phyloP scores from a whole-genome alignment of 129 eudicot species.

The Chrysanthemum seticuspe region DNA sequence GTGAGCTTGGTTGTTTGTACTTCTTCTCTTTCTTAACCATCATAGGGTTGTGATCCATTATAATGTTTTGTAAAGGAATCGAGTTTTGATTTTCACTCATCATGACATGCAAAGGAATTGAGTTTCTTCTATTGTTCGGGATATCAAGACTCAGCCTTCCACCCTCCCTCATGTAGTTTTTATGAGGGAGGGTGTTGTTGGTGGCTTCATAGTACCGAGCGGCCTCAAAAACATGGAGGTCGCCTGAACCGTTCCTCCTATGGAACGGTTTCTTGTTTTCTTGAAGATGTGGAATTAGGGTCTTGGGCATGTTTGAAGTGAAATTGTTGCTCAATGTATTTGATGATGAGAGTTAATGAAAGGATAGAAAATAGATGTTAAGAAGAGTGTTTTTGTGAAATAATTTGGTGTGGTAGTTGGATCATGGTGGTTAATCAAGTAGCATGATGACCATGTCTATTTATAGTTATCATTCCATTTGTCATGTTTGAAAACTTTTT shows the following conservation, averaged over 20 bases:
- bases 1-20: slow-evolving; percentile 89
- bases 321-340: not conserved
- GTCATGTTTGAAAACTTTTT: slow-evolving; percentile 12
- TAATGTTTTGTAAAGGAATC: slow-evolving; percentile 26
- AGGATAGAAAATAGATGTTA: slow-evolving; percentile 17
- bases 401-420: slow-evolving; percentile 33
- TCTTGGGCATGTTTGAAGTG: slow-evolving; percentile 43
- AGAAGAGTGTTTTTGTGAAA: slow-evolving; percentile 24
- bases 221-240: slow-evolving; percentile 77
- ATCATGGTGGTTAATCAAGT: slow-evolving; percentile 20
- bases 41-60: slow-evolving; percentile 33
- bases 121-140: slow-evolving; percentile 39
- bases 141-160: slow-evolving; percentile 76
- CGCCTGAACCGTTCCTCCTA: slow-evolving; percentile 59
- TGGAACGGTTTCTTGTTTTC: slow-evolving; percentile 54
- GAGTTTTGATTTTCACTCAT: slow-evolving; percentile 29
- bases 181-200: slow-evolving; percentile 28
- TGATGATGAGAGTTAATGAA: not conserved
- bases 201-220: slow-evolving; percentile 58
- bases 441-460: slow-evolving; percentile 31
- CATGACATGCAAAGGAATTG: slow-evolving; percentile 44
- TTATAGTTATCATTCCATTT: slow-evolving; percentile 34
- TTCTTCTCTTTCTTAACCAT: slow-evolving; percentile 49
- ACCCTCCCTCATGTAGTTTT: slow-evolving; percentile 30
- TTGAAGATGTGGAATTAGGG: slow-evolving; percentile 2